Evolutionary conservation across 2,329 filamentous ascomycete genomes (phyloP), one percentile per base, ranked within the genome.

Genomic region (Aspergillaceae sp.): DNA sequence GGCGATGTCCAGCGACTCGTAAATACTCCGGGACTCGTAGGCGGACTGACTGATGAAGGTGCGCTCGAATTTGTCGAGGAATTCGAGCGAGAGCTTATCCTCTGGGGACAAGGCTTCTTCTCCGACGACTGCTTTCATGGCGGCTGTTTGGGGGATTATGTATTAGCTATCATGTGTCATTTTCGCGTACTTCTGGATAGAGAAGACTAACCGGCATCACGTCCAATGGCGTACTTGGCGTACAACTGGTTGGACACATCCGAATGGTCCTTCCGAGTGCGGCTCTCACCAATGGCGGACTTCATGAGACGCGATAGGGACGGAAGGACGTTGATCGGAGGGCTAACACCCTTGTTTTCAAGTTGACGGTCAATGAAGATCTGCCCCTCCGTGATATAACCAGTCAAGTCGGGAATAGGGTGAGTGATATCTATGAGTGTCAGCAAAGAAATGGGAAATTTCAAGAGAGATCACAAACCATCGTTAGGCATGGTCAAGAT

Each of bases 401-500:
- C 92, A 53, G 92, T 98, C 75, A 98, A 77, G 77, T 98, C 92
- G 53, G 94, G 94, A 66, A 98, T 98, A 36, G 92, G 94, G 68
- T 98, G 92, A 38, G 92, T 98, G 66, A 98, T 98, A 73, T 98
- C 81, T 83, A 48, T 9, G 8, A n/a, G 38, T 10, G 26, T 53
- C 42, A 50, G 49, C 45, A 40, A 48, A 36, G 42, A 3, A 38
- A 4, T 26, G 9, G 29, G 29, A 10, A 32, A 19, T 19, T 19
- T 19, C 6, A 3, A 6, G 7, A 26, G 2, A 10, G 35, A 11
- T 10, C 28, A 55, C 68, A 46, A 65, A 82, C 79, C 91, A 66
- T 98, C 91, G 81, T 98, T 98, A 63, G 92, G 92, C 92, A 98
- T 98, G 58, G 92, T 96, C 73, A 98, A 71, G 67, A 98, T 98